A percentile compares a stretch with the other conserved stretches of the same genome.
Evolutionary conservation across 163 green algal species (phyloP).

Genomic region (Chloroidium sp.): DNA sequence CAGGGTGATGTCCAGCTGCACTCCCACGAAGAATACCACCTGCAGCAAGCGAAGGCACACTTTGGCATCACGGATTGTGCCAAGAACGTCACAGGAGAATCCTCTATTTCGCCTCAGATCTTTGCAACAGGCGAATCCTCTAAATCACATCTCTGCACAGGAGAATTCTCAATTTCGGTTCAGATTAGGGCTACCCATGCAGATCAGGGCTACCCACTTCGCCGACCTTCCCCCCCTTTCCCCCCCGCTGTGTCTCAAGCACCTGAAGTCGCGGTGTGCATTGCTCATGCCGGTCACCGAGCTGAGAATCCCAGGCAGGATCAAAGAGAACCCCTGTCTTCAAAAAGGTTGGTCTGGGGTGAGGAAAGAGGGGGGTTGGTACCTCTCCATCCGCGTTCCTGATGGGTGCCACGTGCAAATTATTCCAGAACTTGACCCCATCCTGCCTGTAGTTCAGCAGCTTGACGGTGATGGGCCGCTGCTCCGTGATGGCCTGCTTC

Average conservation of each 20-base stretch:
- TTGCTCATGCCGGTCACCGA: neutral
- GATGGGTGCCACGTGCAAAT: slow-evolving; percentile 54
- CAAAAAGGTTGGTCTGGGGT: neutral
- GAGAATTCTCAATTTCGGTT: too few species aligned
- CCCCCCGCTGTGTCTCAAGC: too few species aligned
- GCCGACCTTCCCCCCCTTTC: too few species aligned
- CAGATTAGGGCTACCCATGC: too few species aligned
- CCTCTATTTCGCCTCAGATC: too few species aligned
- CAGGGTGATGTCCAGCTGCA: slow-evolving; percentile 68
- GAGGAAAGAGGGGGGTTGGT: neutral
- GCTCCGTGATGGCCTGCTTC: slow-evolving; percentile 14
- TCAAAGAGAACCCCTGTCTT: too few species aligned
- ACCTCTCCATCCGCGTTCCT: slow-evolving; percentile 17
- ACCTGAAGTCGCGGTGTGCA: slow-evolving; percentile 1
- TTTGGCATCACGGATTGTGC: too few species aligned
- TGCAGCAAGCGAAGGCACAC: neutral
- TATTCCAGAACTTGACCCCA: slow-evolving; percentile 67
- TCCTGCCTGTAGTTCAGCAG: slow-evolving; percentile 61
- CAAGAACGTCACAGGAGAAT: too few species aligned
- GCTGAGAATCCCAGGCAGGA: neutral
- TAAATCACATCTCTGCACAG: too few species aligned
- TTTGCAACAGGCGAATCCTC: too few species aligned
- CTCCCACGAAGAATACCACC: slow-evolving; percentile 57
- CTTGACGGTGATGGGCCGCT: slow-evolving; percentile 20
- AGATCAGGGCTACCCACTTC: too few species aligned